phyloP scores from a whole-genome alignment of 2,329 filamentous ascomycete genomes.

The Fusarium decemcellulare region DNA sequence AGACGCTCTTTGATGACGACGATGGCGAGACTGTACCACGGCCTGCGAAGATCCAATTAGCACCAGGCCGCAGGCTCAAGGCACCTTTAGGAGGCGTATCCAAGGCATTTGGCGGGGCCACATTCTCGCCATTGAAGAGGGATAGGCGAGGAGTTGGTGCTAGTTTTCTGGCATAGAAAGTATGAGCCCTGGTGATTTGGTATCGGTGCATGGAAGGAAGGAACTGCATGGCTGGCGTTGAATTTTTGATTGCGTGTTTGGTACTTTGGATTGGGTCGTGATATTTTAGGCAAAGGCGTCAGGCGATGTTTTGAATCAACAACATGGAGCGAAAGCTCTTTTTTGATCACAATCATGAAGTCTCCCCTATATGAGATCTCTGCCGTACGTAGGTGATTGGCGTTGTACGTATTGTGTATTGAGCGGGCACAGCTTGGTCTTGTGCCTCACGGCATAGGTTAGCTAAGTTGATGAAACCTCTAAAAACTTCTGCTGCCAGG shows the following conservation, averaged over 20 bases:
- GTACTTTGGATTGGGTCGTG: constrained; percentile 5
- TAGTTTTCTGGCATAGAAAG: constrained; percentile 65
- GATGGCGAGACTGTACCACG: constrained; percentile 61
- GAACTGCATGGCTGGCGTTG: constrained; percentile 40
- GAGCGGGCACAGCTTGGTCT: no score
- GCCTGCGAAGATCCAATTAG: constrained; percentile 52
- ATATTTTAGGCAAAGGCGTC: constrained; percentile 18
- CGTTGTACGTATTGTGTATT: no score
- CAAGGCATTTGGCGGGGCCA: constrained; percentile 64
- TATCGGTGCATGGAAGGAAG: not conserved
- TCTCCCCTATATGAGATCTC: no score
- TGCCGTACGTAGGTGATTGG: no score
- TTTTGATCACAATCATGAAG: not conserved
- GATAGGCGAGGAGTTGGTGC: constrained; percentile 74
- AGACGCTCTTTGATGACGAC: constrained; percentile 80
- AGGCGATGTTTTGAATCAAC: not conserved
- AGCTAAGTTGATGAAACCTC: not conserved
- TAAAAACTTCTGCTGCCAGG: not conserved
- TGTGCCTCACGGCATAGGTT: not conserved
- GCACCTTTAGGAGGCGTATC: constrained; percentile 57
- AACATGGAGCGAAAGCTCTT: not conserved
- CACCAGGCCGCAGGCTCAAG: constrained; percentile 48
- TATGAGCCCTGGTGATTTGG: not conserved
- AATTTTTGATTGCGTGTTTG: not conserved
- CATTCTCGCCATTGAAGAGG: constrained; percentile 81